A percentile compares a stretch with the other conserved stretches of the same genome.
phyloP scores from a whole-genome alignment of 108 stramenopile genomes.

The Epithemia pelagica region DNA sequence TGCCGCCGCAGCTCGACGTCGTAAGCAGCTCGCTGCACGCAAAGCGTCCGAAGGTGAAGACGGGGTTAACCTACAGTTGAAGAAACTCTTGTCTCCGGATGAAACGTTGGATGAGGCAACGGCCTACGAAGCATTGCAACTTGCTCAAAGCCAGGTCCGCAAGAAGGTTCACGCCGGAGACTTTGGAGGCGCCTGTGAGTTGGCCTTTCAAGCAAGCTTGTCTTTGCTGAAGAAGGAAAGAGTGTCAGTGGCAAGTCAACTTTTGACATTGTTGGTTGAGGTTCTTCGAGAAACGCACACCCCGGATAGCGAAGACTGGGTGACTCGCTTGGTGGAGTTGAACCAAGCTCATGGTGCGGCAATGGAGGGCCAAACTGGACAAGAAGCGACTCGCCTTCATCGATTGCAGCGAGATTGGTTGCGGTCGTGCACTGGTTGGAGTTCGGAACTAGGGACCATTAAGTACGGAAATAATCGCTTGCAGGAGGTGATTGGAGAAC shows the following conservation, averaged over 20 bases:
- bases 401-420: constrained; percentile 72
- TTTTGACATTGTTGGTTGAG: constrained; percentile 50
- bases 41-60: constrained; percentile 39
- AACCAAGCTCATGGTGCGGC: constrained; percentile 52
- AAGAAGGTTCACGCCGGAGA: constrained; percentile 61
- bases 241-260: constrained; percentile 70
- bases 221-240: constrained; percentile 46
- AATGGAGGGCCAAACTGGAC: constrained; percentile 32
- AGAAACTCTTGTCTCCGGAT: constrained; percentile 44
- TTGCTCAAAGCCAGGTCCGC: constrained; percentile 73
- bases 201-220: constrained; percentile 44
- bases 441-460: constrained; percentile 55
- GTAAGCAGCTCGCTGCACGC: constrained; percentile 62
- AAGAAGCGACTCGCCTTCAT: constrained; percentile 56
- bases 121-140: constrained; percentile 82
- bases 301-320: constrained; percentile 51
- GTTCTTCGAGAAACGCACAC: constrained; percentile 72
- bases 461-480: constrained; percentile 48
- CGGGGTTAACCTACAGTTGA: constrained; percentile 48
- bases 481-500: constrained; percentile 57
- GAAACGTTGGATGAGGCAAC: constrained; percentile 56
- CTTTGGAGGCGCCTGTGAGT: constrained; percentile 41
- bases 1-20: constrained; percentile 82
- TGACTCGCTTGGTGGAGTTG: constrained; percentile 36
- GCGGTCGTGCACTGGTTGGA: constrained; percentile 55